A percentile compares a stretch with the other conserved stretches of the same genome.
Conservation (phyloP, 306 rosid genomes). For the Quercus agrifolia region DNA sequence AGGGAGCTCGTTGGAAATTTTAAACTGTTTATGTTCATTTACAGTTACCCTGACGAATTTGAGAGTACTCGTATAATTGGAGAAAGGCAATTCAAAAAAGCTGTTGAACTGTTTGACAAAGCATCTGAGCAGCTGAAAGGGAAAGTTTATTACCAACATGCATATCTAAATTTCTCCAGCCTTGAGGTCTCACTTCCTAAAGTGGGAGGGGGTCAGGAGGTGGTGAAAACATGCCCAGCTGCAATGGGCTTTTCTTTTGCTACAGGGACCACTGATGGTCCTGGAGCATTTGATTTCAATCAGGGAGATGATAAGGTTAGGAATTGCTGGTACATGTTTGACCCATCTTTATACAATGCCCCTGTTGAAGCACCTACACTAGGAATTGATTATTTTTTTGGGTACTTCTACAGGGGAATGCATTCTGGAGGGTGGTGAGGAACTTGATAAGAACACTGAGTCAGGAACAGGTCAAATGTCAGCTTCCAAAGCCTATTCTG, state of each 20-base stretch:
- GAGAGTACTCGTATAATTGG: constrained; percentile 92
- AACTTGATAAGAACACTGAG: constrained; percentile 56
- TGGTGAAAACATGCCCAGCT: constrained; percentile 83
- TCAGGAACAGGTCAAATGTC: constrained; percentile 74
- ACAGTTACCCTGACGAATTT: constrained; percentile 91
- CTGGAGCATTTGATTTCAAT: constrained; percentile 91
- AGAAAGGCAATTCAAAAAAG: constrained; percentile 77
- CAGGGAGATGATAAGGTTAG: constrained; percentile 60
- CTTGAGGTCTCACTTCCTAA: constrained; percentile 59
- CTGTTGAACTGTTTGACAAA: constrained; percentile 63
- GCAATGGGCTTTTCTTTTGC: constrained; percentile 96
- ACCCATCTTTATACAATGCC: background rate
- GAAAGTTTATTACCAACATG: constrained; percentile 67
- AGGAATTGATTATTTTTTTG: background rate
- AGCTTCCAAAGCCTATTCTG: constrained; percentile 82
- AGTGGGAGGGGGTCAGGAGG: constrained; percentile 47
- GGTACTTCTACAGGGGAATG: constrained; percentile 55
- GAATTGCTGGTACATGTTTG: background rate
- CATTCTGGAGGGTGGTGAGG: constrained; percentile 77
- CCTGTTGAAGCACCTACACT: background rate
- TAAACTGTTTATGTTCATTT: background rate
- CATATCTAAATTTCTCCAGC: constrained; percentile 71
- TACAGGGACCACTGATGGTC: constrained; percentile 96
- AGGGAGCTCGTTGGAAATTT: background rate
- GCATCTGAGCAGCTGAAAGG: constrained; percentile 72